Percentiles rank a stretch among this genome's conserved stretches.
phyloP scores from a whole-genome alignment of 2,329 filamentous ascomycete species.

The Fusarium lyarnte region DNA sequence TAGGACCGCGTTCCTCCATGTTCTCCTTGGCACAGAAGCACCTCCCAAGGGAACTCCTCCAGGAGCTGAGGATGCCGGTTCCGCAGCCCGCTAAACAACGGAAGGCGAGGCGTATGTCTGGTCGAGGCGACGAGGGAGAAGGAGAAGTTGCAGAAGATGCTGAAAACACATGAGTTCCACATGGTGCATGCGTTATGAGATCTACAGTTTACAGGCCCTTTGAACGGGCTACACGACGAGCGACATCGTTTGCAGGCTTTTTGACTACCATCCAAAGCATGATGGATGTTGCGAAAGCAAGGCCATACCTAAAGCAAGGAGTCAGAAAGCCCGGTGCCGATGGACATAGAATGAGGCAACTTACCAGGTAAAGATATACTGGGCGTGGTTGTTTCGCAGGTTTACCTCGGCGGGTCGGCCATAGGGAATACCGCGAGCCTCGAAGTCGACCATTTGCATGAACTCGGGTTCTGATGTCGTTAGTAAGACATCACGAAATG shows the following conservation, averaged over 20 bases:
- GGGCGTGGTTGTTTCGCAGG: constrained; percentile 93
- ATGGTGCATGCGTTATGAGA: constrained; percentile 14
- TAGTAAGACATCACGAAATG: constrained; percentile 10
- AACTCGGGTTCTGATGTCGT: constrained; percentile 75
- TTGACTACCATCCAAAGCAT: constrained; percentile 98
- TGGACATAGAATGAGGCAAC: constrained; percentile 45
- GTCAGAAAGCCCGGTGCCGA: background rate
- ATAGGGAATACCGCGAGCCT: constrained; percentile 86
- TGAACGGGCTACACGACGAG: constrained; percentile 68
- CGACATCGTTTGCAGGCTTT: constrained; percentile 79
- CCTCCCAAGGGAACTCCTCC: constrained; percentile 82
- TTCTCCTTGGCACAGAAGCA: constrained; percentile 88
- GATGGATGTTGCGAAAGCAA: constrained; percentile 84
- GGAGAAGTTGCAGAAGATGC: constrained; percentile 49
- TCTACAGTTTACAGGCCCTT: constrained; percentile 40
- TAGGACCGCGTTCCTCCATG: constrained; percentile 74
- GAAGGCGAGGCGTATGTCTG: constrained; percentile 47
- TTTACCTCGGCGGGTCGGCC: constrained; percentile 90
- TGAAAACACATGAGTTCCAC: constrained; percentile 48
- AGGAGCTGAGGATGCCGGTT: constrained; percentile 79
- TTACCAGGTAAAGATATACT: constrained; percentile 99
- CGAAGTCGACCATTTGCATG: constrained; percentile 77
- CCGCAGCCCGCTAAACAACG: constrained; percentile 61
- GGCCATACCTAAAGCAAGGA: constrained; percentile 74
- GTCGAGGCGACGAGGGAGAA: constrained; percentile 48